Evolutionary conservation across 2,329 filamentous ascomycete species (phyloP).

Genomic region (Aspergillus sp.): DNA sequence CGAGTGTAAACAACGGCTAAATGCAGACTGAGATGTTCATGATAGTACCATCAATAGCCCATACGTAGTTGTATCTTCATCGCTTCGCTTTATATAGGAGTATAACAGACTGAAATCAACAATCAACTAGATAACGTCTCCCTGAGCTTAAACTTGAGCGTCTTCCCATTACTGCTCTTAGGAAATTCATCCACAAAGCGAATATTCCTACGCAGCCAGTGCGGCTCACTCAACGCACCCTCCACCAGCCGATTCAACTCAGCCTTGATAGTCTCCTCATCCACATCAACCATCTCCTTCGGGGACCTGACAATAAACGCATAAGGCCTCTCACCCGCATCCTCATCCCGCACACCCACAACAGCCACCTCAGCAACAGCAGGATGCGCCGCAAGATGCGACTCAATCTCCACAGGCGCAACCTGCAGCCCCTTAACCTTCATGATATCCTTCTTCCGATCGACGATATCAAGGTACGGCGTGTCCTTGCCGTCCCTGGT

Average conservation of each 20-base stretch:
- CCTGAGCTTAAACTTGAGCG: background rate
- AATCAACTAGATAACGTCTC: background rate
- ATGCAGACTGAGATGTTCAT: too few relatives aligned
- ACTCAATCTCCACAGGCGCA: conserved; percentile 62
- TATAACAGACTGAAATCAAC: too few relatives aligned
- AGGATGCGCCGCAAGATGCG: conserved; percentile 56
- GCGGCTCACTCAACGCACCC: background rate
- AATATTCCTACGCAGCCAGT: conserved; percentile 1
- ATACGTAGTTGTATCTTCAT: too few relatives aligned
- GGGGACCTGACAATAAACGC: conserved; percentile 52
- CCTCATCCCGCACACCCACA: conserved; percentile 25
- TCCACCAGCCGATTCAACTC: background rate
- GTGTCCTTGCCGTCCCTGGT: background rate
- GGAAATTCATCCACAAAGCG: background rate
- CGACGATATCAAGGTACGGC: conserved; percentile 46
- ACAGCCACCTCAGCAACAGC: conserved; percentile 60
- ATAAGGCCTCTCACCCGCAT: conserved; percentile 57
- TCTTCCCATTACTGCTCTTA: conserved; percentile 2
- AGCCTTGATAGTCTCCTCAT: background rate
- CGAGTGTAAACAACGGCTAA: too few relatives aligned
- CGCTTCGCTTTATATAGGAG: too few relatives aligned
- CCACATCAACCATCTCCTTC: background rate
- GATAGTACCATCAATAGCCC: too few relatives aligned
- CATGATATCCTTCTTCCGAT: conserved; percentile 68
- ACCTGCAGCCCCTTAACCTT: conserved; percentile 57